Evolutionary conservation across 495 filamentous ascomycete genomes (phyloP).

Genomic region (Talaromyces trachyspermus): DNA sequence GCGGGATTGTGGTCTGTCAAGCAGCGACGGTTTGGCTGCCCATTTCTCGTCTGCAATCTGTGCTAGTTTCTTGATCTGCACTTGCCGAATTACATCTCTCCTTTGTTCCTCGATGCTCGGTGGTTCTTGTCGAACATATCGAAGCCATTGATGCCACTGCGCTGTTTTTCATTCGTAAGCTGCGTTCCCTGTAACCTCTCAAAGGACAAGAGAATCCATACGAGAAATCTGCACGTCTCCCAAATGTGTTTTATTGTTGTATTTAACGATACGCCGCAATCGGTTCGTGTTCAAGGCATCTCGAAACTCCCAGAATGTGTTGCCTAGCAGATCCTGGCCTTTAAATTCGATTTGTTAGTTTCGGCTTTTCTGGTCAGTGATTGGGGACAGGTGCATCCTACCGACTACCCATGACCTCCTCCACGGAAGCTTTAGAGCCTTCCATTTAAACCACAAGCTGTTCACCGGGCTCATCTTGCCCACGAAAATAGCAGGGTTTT

Average conservation of each 20-base stretch:
- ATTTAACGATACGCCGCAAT: constrained; percentile 62
- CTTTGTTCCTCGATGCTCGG: constrained; percentile 71
- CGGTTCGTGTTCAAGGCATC: constrained; percentile 51
- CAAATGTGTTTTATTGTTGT: constrained; percentile 50
- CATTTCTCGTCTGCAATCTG: constrained; percentile 77
- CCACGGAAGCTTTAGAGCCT: constrained; percentile 78
- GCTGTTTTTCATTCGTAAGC: constrained; percentile 40
- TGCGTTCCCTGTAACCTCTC: too few species aligned
- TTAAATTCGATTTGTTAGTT: not conserved
- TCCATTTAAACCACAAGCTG: constrained; percentile 77
- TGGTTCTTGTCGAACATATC: constrained; percentile 62
- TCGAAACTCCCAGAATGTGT: constrained; percentile 93
- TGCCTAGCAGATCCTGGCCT: constrained; percentile 82
- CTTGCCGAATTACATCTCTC: constrained; percentile 58
- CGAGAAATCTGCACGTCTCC: constrained; percentile 58
- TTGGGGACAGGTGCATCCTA: constrained; percentile 28
- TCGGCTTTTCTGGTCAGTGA: not conserved
- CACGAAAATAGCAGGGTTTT: not conserved
- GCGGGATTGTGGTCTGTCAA: constrained; percentile 47
- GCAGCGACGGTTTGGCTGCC: constrained; percentile 63
- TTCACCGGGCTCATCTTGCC: constrained; percentile 33
- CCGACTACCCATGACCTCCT: constrained; percentile 72
- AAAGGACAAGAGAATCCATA: constrained; percentile 24
- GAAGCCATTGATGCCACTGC: constrained; percentile 96
- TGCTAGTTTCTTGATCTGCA: constrained; percentile 64